Evolutionary conservation across 2,329 filamentous ascomycete species (phyloP), one percentile per base, ranked within the genome.

Genomic region (Colletotrichum tabaci): DNA sequence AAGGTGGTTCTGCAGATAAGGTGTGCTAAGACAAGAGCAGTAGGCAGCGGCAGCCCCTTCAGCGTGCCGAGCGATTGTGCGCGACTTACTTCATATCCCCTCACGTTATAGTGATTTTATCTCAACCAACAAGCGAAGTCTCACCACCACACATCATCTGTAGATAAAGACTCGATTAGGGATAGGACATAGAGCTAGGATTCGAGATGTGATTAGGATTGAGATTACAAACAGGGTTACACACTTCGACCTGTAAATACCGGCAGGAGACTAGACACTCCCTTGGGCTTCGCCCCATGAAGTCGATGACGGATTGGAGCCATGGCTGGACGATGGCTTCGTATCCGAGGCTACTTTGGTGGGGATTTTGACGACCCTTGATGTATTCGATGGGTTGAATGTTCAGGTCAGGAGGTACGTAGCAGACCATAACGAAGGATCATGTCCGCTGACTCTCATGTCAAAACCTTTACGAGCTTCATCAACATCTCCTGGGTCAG

Each of bases 51-150:
- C 40, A 52, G 57, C 64, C 65, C 42, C 40, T 38, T 53, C 62
- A 42, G 50, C 65, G 23, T 63, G 60, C 53, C 18, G 47, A 10
- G 23, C 60, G 49, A 42, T 60, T 50, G 46, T 66, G 67, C 49
- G 40, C 55, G 58, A 38, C 35, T 38, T 62, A 12, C 55, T 57
- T 26, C 23, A 40, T 42, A 38, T 44, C 50, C 57, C 64, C 50
- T 71, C 63, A 63, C 44, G 46, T 57, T 42, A 10, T 46, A 23
- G 2, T 35, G 30, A 16, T 16, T 64, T 35, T 23, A 38, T 7
- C 52, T 35, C 23, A n/a, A 35, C 15, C 53, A 58, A 26, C 46
- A 35, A 35, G 30, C 8, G 30, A 35, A 35, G 30, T 35, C 16
- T 26, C 23, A 12, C 26, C 46, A 46, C 35, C 30, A 10, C 9